Evolutionary conservation across 805 yeast species (phyloP).

Genomic region (Debaryomyces tyrocola): DNA sequence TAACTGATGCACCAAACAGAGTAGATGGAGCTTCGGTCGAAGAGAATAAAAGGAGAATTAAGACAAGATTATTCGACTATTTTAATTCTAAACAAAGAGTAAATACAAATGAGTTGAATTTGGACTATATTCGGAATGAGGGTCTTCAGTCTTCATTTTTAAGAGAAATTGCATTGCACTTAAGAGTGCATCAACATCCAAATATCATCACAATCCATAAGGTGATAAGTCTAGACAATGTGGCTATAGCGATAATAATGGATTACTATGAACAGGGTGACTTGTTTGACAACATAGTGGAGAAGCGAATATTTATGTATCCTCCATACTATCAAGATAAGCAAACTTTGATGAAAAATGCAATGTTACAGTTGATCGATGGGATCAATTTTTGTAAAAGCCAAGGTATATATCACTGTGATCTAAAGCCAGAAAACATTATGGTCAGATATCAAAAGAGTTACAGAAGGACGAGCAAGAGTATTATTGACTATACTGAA

Average conservation of each 20-base stretch:
- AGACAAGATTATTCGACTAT: conserved; percentile 21
- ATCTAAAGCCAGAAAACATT: conserved; percentile 42
- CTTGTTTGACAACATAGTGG: conserved; percentile 82
- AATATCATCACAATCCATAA: conserved; percentile 75
- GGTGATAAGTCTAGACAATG: conserved; percentile 57
- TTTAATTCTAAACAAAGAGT: conserved; percentile 16
- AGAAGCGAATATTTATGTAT: conserved; percentile 57
- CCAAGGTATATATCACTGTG: conserved; percentile 39
- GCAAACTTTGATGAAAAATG: conserved; percentile 46
- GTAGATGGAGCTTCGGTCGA: conserved; percentile 30
- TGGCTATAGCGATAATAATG: conserved; percentile 70
- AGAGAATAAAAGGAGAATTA: conserved; percentile 30
- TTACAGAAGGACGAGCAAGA: conserved; percentile 18
- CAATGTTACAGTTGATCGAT: conserved; percentile 40
- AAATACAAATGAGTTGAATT: conserved; percentile 17
- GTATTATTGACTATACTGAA: conserved; percentile 45
- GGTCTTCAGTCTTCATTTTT: conserved; percentile 37
- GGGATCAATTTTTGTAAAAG: conserved; percentile 35
- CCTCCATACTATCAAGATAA: conserved; percentile 53
- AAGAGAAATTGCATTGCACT: conserved; percentile 72
- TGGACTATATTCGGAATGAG: conserved; percentile 23
- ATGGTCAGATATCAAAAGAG: conserved; percentile 33
- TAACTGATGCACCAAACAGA: conserved; percentile 43
- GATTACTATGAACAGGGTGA: conserved; percentile 88
- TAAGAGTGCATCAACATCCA: conserved; percentile 74